A percentile compares a stretch with the other conserved stretches of the same genome.
These are phyloP conservation scores for Fistulifera solaris DNA, from an alignment of 108 stramenopile species.

Conservation along the genomic window DNA sequence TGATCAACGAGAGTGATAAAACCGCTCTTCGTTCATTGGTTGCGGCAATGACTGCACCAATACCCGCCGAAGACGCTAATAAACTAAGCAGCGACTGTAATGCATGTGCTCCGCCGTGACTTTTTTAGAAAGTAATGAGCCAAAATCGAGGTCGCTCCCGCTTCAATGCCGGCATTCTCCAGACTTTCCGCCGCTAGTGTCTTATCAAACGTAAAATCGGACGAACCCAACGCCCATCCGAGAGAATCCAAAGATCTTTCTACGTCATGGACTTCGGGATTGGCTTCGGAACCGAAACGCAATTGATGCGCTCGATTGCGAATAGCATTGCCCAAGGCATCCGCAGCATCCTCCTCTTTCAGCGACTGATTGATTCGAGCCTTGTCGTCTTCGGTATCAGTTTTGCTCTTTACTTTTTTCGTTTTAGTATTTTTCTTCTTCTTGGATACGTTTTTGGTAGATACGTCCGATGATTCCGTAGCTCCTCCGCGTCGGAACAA, in stretches of 20 bases:
- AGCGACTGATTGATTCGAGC: slow-evolving; percentile 38
- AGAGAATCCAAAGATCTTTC: slow-evolving; percentile 31
- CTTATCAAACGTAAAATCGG: slow-evolving; percentile 24
- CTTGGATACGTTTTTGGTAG: background rate
- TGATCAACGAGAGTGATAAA: slow-evolving; percentile 22
- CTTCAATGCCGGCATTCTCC: slow-evolving; percentile 42
- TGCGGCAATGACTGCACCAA: slow-evolving; percentile 26
- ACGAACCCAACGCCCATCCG: slow-evolving; percentile 37
- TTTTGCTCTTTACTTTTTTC: slow-evolving; percentile 12
- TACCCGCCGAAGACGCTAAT: slow-evolving; percentile 34
- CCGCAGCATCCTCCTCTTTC: slow-evolving; percentile 45
- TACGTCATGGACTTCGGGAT: slow-evolving; percentile 25
- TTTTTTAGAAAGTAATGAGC: slow-evolving; percentile 75
- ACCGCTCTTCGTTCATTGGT: slow-evolving; percentile 10
- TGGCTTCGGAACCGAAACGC: slow-evolving; percentile 16
- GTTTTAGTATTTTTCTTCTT: slow-evolving; percentile 16
- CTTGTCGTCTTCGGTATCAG: background rate
- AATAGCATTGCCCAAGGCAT: slow-evolving; percentile 60
- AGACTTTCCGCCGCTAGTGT: slow-evolving; percentile 2
- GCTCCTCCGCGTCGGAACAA: too few species aligned
- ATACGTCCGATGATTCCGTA: too few species aligned
- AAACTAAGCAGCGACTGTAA: slow-evolving; percentile 53
- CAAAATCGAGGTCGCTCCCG: slow-evolving; percentile 43
- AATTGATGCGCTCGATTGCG: slow-evolving; percentile 36
- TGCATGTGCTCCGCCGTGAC: slow-evolving; percentile 71